Base-by-base conservation (phyloP, 192 early-diverging fungal species). In the Chytriomyces sp. region DNA sequence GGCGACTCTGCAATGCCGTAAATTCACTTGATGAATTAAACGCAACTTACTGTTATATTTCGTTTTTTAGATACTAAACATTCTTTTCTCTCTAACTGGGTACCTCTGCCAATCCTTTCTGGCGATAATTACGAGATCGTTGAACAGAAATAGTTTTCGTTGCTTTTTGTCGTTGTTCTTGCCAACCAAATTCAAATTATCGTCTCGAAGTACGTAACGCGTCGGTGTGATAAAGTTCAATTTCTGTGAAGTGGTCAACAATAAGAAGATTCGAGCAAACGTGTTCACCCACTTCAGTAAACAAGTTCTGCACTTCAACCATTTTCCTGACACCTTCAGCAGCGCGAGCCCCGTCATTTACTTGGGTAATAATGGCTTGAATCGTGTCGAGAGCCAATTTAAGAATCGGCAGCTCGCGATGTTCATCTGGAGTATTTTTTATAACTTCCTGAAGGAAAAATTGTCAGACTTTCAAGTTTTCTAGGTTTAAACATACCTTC, bases 161-260 rank as follows among this genome's bases (percentile, higher is more conserved):
- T 72, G 41, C 63, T 80, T 83, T 53, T 82, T 84, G 55, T 56
- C 72, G 32, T 39, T 65, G 4, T 72, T 75, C 1, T 30, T 41
- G 8, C 67, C 64, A 26, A 78, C 59, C 4, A 86, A 57, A 32
- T 75, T 52, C 0, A 86, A 33, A 17, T 59, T 57, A 56, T 86
- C 85, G 56, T 86, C 85, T 5, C 85, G 75, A 10, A 86, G 59
- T 17, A 86, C 57, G 40, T 79, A 82, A 10, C 85, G 76, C 25
- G 70, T 80, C 0, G 79, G 78, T 28, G 72, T 78, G 19, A 72
- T 76, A 36, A 84, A 74, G 58, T 79, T 81, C 3, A 84, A 64
- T 66, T 84, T 84, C 67, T 86, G 37, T 0, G 12, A 36, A n/a
- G 17, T 17, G 36, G 56, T 14, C 7, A 30, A 8, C 8, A 49